These are phyloP conservation scores for Leucaena leucocephala DNA, from an alignment of 306 rosid species.

Conservation along the genomic window DNA sequence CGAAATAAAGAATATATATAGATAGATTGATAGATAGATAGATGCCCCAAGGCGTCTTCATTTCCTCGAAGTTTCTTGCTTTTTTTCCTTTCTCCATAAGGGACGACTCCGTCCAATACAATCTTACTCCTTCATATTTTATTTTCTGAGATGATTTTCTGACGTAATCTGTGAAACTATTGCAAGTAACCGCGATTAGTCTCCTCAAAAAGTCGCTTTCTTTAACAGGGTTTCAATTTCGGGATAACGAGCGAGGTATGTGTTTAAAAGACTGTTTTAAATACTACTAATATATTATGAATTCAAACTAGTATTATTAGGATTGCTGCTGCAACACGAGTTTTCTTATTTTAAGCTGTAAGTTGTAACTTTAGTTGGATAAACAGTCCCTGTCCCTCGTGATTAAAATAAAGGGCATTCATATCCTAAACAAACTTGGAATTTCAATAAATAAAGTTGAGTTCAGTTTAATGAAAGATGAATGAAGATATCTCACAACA, in stretches of 20 bases:
- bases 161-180: not conserved
- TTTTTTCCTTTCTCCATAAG: not conserved
- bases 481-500: not conserved
- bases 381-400: not conserved
- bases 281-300: no score
- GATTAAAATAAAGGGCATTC: not conserved
- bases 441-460: not conserved
- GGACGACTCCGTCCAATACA: not conserved
- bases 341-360: not conserved
- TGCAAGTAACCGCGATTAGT: not conserved
- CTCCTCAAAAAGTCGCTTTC: not conserved
- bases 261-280: no score
- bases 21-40: not conserved
- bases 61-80: constrained; percentile 5
- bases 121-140: not conserved
- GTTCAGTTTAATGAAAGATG: not conserved
- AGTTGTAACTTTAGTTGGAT: not conserved
- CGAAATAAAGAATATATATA: not conserved
- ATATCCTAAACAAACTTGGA: not conserved
- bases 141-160: not conserved
- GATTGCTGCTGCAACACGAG: not conserved
- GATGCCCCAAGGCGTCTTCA: not conserved
- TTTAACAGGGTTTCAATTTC: not conserved
- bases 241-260: no score
- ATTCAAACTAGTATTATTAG: not conserved